Base-by-base conservation (phyloP, 805 yeast species). In the Torulaspora maleeae region DNA sequence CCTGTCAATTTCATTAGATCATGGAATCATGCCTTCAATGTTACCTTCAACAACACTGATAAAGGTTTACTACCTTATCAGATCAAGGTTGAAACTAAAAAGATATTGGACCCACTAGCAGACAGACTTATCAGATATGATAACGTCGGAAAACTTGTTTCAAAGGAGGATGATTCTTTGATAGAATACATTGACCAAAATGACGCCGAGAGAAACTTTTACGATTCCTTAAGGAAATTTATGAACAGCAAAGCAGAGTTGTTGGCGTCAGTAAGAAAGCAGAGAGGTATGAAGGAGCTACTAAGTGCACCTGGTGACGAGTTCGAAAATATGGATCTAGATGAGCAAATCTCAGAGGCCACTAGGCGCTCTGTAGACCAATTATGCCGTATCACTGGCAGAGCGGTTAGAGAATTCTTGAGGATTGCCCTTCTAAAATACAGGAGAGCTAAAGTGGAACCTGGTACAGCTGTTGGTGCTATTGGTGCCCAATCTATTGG, bases 401-500 rank as follows among this genome's bases (percentile, higher is more conserved):
- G 63, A 15, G 73, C 83, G 51, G 77, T 93, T 13, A 66, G 65
- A 12, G 77, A 73, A 53, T 93, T 93, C 67, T 70, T 93, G 59
- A 75, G 77, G 38, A 78, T 85, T 56, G 86, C 97, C 55, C 74
- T 91, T 48, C 71, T 72, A 55, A 93, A 93, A 68, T 93, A 93
- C 61, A 79, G 80, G 44, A 76, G 83, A 54, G 96, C 99, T 6
- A 83, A 82, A 68, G 97, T 93, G 13, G 99, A 93, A 66, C 99
- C 99, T 1, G 99, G 98, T 51, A 93, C 99, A 3, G 99, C 99
- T 2, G 98, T 93, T 44, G 99, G 99, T 54, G 98, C 99, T 20
- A 90, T 93, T 69, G 99, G 98, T 56, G 99, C 99, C 0, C 99
- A 93, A 65, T 87, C 96, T 36, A 93, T 93, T 73, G 99, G 99